Evolutionary conservation across 805 yeast species (phyloP), one percentile per base, ranked within the genome.

Genomic region (Metschnikowia anglica): DNA sequence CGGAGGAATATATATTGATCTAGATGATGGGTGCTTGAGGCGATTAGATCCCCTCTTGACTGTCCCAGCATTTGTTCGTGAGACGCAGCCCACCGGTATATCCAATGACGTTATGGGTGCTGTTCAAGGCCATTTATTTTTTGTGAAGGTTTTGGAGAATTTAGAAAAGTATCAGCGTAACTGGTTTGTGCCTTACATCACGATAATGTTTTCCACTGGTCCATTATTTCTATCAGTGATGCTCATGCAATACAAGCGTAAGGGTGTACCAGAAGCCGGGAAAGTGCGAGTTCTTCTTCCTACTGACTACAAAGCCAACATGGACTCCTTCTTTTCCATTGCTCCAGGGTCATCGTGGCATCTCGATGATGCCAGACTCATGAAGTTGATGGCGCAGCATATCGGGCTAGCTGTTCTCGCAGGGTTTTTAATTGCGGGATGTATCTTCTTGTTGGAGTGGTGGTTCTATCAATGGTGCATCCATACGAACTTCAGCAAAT

Each of bases 51-150:
- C 95, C 1, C 66, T 90, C 44, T 74, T 89, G 45, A 76, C 83
- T 2, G 85, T 81, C 4, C 90, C 95, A 1, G 95, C 95, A 2
- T 87, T 87, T 69, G 88, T 86, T 11, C 74, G 97, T 50, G 86
- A 87, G 59, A 89, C 97, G 1, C 66, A 77, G 4, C 97, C 97
- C 19, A 85, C 95, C 0, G 97, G 97, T 39, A 80, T 90, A 30
- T 86, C 96, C 4, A 90, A 90, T 62, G 96, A 89, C 60, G 89
- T 89, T 12, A 85, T 90, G 95, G 96, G 95, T 9, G 70, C 91
- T 3, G 83, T 85, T 10, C 96, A 95, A 25, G 70, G 74, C 37
- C 97, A 90, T 63, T 96, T 96, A 3, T 87, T 89, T 65, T 88
- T 87, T 68, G 61, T 75, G 36, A 82, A 81, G 57, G 85, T 76